Conservation (phyloP, 2,329 filamentous ascomycete species). For the Colletotrichum godetiae region DNA sequence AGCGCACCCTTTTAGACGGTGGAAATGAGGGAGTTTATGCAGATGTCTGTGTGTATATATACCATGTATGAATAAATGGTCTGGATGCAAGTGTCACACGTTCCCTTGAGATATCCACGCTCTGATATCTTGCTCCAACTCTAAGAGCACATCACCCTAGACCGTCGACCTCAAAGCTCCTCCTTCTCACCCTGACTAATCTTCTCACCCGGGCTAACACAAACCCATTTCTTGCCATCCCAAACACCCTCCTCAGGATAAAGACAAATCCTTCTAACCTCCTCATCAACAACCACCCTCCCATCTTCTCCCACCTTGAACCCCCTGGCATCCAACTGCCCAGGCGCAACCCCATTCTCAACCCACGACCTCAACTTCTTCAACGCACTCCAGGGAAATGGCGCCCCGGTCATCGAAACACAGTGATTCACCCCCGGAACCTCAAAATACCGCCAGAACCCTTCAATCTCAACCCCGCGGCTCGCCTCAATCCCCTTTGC, state of each 20-base stretch:
- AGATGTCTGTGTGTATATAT: not conserved
- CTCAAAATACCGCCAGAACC: conserved; percentile 50
- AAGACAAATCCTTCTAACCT: conserved; percentile 1
- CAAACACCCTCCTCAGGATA: conserved; percentile 1
- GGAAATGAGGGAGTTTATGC: not conserved
- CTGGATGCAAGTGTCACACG: no score
- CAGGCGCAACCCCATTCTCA: conserved; percentile 59
- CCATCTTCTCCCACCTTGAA: not conserved
- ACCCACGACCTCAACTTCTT: conserved; percentile 60
- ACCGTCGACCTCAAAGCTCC: not conserved
- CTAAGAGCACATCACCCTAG: no score
- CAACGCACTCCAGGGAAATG: conserved; percentile 3
- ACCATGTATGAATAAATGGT: not conserved
- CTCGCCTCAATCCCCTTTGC: not conserved
- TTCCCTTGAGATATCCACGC: no score
- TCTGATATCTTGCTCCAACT: no score
- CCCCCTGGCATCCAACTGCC: conserved; percentile 34
- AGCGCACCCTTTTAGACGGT: conserved; percentile 44
- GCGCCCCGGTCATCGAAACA: not conserved
- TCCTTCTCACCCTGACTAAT: not conserved
- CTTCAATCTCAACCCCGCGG: not conserved
- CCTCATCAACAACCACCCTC: not conserved
- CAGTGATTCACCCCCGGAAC: conserved; percentile 65
- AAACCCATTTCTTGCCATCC: conserved; percentile 1
- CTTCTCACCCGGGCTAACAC: not conserved